A percentile compares a stretch with the other conserved stretches of the same genome.
These are phyloP conservation scores for Miscanthus sacchariflorus DNA, from an alignment of 202 grass and related monocot genomes.

Conservation along the genomic window DNA sequence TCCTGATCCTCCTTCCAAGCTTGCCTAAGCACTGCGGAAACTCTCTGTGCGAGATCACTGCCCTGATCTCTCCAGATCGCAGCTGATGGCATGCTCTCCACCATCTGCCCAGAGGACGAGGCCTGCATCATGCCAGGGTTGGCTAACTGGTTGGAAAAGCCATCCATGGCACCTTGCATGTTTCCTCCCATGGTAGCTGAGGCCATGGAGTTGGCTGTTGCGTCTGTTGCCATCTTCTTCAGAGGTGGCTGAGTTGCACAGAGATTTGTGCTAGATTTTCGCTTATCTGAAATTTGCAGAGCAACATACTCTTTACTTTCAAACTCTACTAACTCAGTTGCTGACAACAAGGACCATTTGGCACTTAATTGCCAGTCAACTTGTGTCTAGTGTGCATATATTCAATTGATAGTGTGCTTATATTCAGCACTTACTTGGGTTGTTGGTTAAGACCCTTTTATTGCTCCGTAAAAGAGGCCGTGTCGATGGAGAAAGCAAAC, in stretches of 20 bases:
- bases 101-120: slow-evolving; percentile 60
- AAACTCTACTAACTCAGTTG: neutral
- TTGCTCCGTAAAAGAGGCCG: slow-evolving; percentile 56
- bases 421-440: slow-evolving; percentile 67
- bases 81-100: slow-evolving; percentile 35
- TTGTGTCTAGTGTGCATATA: neutral
- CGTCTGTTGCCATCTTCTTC: slow-evolving; percentile 75
- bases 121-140: slow-evolving; percentile 56
- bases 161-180: slow-evolving; percentile 67
- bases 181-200: slow-evolving; percentile 44
- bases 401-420: neutral
- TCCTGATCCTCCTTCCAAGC: slow-evolving; percentile 96
- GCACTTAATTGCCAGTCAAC: neutral
- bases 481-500: slow-evolving; percentile 63
- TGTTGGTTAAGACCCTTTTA: slow-evolving; percentile 60
- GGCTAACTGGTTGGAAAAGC: slow-evolving; percentile 55
- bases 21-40: slow-evolving; percentile 72
- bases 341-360: neutral
- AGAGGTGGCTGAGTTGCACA: slow-evolving; percentile 62
- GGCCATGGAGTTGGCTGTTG: slow-evolving; percentile 42
- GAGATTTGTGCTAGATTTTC: slow-evolving; percentile 60
- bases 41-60: slow-evolving; percentile 46
- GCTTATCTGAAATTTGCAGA: slow-evolving; percentile 64
- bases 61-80: slow-evolving; percentile 51
- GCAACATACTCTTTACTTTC: slow-evolving; percentile 21